A percentile compares a stretch with the other conserved stretches of the same genome.
Evolutionary conservation across 176 grass and related monocot species (phyloP).

Genomic region (Ampelocalamus luodianensis): DNA sequence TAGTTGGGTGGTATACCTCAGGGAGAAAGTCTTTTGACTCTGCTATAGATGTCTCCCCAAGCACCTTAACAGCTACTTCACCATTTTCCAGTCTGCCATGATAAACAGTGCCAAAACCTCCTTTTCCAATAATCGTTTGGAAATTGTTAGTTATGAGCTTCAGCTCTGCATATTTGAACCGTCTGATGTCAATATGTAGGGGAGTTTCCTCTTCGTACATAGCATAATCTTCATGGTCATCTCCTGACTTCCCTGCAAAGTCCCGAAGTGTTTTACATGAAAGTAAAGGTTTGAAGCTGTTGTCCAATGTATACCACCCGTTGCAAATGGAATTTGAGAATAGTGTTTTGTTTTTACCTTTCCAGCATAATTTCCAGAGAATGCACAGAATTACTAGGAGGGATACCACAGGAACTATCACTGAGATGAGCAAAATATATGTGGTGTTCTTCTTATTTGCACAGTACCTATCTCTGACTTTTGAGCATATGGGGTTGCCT

Average conservation of each 20-base stretch:
- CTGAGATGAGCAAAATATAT: not conserved
- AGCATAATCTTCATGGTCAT: not conserved
- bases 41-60: not conserved
- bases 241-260: not conserved
- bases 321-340: not conserved
- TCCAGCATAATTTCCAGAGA: slow-evolving; percentile 18
- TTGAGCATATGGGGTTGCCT: slow-evolving; percentile 33
- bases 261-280: not conserved
- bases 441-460: not conserved
- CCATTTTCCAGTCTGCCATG: slow-evolving; percentile 34
- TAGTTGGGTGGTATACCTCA: slow-evolving; percentile 1
- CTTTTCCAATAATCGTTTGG: slow-evolving; percentile 29
- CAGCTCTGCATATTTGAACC: slow-evolving; percentile 21
- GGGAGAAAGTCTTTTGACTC: slow-evolving; percentile 30
- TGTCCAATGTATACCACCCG: not conserved
- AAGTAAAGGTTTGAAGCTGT: not conserved
- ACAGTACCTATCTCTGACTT: not conserved
- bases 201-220: slow-evolving; percentile 37
- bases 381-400: not conserved
- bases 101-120: slow-evolving; percentile 47
- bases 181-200: not conserved
- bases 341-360: slow-evolving; percentile 6
- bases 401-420: slow-evolving; percentile 27
- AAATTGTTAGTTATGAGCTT: slow-evolving; percentile 24
- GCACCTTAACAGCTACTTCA: slow-evolving; percentile 39